Conservation (phyloP, 2,329 filamentous ascomycete genomes). For the Pseudogymnoascus sp. region DNA sequence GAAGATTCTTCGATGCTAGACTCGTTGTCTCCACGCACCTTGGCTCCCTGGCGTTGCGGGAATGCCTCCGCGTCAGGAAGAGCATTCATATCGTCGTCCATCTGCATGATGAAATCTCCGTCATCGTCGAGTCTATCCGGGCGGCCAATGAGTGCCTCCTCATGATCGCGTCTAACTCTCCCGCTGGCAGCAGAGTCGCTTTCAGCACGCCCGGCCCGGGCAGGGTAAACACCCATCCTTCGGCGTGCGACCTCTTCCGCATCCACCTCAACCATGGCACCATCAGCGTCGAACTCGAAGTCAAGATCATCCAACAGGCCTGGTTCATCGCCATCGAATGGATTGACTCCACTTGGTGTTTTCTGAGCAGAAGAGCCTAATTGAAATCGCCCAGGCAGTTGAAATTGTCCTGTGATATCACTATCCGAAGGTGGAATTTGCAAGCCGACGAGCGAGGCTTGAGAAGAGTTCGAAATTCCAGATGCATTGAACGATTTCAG, state of each 20-base stretch:
- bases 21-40: constrained; percentile 17
- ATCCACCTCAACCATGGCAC: constrained; percentile 44
- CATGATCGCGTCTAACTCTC: constrained; percentile 34
- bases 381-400: neutral
- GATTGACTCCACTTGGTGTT: constrained; percentile 19
- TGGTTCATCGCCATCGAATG: constrained; percentile 33
- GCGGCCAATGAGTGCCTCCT: constrained; percentile 29
- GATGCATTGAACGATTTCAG: neutral
- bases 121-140: constrained; percentile 21
- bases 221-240: neutral
- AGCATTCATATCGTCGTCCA: constrained; percentile 22
- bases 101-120: constrained; percentile 21
- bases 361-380: constrained; percentile 30
- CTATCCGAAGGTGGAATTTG: constrained; percentile 42
- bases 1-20: constrained; percentile 28
- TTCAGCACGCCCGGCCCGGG: constrained; percentile 13
- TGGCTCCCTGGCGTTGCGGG: constrained; percentile 18
- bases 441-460: constrained; percentile 33
- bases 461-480: constrained; percentile 14
- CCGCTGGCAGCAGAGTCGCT: constrained; percentile 32
- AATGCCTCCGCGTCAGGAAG: constrained; percentile 26
- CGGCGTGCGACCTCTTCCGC: constrained; percentile 18
- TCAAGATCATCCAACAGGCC: constrained; percentile 42
- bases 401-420: constrained; percentile 25
- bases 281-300: constrained; percentile 55